Evolutionary conservation across 2,329 filamentous ascomycete species (phyloP), one percentile per base, ranked within the genome.

Genomic region (Aspergillus brunneoviolaceus): DNA sequence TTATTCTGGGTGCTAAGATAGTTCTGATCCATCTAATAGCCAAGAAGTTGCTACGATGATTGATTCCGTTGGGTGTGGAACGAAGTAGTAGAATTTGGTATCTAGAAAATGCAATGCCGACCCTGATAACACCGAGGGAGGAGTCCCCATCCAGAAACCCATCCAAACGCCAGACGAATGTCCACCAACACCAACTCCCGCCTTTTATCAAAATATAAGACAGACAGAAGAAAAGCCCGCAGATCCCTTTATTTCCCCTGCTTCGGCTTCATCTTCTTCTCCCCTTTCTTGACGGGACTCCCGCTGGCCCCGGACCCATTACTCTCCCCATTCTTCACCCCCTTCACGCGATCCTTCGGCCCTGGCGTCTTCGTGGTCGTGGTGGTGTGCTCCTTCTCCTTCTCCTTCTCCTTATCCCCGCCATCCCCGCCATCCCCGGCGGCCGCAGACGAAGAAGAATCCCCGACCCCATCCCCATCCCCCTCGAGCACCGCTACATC

Each of bases 401-500:
- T 16, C n/a, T 48, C 56, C 29, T 58, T 58, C 11, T 45, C 55
- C 42, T 57, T 63, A 21, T 57, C 52, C 42, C 53, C 60, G n/a
- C 57, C 55, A 21, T 57, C 52, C 42, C 53, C 60, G n/a, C 57
- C 55, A 39, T 54, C 55, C 21, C 49, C 56, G 35, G 59, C 59
- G 25, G 51, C 23, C 4, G 23, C 23, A 23, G 23, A 23, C 23
- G 23, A 23, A 23, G 23, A 23, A 60, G 61, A 58, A 31, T 53
- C 51, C 16, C 14, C 33, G 2, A 16, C 33, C 33, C 60, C 66
- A n/a, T 59, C 27, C 27, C 27, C 63, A 42, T 79, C 79, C 50
- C 77, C 78, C 57, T 79, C 76, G 19, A 81, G 66, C 21, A 78
- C 80, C 50, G 81, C 80, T 25, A 84, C 77, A 63, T 79, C 78